Percentiles rank a stretch among this genome's conserved stretches.
These are phyloP conservation scores for Apostasia shenzhenica DNA, from an alignment of 106 monocot genomes.

Conservation along the genomic window DNA sequence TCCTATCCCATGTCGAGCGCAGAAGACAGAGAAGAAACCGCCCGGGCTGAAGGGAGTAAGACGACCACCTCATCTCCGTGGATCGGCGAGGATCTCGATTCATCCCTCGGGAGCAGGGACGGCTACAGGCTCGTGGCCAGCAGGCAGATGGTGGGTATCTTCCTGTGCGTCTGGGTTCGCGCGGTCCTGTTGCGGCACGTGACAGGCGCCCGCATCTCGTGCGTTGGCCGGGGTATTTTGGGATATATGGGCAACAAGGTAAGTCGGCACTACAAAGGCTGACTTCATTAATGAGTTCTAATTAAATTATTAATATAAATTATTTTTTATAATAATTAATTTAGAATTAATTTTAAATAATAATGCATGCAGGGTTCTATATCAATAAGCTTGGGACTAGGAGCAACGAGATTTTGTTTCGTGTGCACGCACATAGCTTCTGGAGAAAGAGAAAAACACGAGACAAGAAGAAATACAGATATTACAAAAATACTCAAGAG, in stretches of 20 bases:
- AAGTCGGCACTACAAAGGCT: too few relatives aligned
- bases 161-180: constrained; percentile 65
- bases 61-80: background rate
- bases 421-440: constrained; percentile 59
- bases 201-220: constrained; percentile 41
- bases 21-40: background rate
- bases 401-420: constrained; percentile 41
- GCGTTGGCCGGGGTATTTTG: constrained; percentile 67
- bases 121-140: constrained; percentile 46
- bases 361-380: constrained; percentile 36
- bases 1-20: background rate
- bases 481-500: constrained; percentile 43
- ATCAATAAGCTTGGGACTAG: constrained; percentile 48
- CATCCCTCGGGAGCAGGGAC: background rate
- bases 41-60: background rate
- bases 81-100: background rate
- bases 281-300: too few relatives aligned
- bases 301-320: background rate
- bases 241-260: constrained; percentile 92
- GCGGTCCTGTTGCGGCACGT: constrained; percentile 32
- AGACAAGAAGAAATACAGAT: constrained; percentile 38
- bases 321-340: background rate
- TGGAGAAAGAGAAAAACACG: constrained; percentile 54
- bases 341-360: background rate
- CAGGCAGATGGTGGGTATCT: constrained; percentile 81